Evolutionary conservation across 176 grass and related monocot genomes (phyloP).

Genomic region (Eleusine coracana): DNA sequence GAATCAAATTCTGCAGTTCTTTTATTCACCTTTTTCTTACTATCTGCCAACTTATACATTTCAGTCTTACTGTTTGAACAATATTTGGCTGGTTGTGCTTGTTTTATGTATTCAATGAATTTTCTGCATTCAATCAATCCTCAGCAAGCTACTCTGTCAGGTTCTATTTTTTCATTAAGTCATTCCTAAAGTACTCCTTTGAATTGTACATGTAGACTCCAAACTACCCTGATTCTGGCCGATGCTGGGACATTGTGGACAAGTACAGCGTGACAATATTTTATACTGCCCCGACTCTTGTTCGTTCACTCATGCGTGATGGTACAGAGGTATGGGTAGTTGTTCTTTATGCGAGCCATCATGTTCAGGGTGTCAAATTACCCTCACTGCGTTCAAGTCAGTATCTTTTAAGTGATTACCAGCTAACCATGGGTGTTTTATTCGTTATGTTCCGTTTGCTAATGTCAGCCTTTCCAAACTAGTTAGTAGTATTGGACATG

Average conservation of each 20-base stretch:
- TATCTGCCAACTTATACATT: constrained; percentile 21
- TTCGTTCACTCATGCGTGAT: constrained; percentile 98
- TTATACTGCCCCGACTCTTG: constrained; percentile 96
- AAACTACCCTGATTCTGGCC: constrained; percentile 89
- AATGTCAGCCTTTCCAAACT: not conserved
- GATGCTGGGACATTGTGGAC: constrained; percentile 96
- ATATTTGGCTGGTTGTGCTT: constrained; percentile 13
- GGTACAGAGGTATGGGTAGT: constrained; percentile 62
- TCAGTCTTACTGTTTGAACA: constrained; percentile 24
- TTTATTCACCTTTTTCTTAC: constrained; percentile 24
- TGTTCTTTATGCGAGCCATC: not conserved
- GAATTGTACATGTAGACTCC: constrained; percentile 69
- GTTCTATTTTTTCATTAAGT: constrained; percentile 4
- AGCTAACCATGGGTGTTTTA: not conserved
- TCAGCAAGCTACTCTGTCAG: not conserved
- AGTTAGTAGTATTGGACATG: not conserved
- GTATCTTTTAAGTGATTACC: constrained; percentile 9
- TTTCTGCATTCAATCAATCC: constrained; percentile 13
- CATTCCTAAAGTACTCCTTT: constrained; percentile 39
- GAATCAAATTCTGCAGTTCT: constrained; percentile 5
- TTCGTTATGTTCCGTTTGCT: constrained; percentile 4
- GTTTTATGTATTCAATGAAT: constrained; percentile 25
- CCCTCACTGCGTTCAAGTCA: not conserved
- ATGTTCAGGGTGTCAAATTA: constrained; percentile 16
- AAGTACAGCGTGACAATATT: constrained; percentile 95